These are phyloP conservation scores for Sisymbrium altissimum DNA, from an alignment of 345 rosid species.

Conservation along the genomic window DNA sequence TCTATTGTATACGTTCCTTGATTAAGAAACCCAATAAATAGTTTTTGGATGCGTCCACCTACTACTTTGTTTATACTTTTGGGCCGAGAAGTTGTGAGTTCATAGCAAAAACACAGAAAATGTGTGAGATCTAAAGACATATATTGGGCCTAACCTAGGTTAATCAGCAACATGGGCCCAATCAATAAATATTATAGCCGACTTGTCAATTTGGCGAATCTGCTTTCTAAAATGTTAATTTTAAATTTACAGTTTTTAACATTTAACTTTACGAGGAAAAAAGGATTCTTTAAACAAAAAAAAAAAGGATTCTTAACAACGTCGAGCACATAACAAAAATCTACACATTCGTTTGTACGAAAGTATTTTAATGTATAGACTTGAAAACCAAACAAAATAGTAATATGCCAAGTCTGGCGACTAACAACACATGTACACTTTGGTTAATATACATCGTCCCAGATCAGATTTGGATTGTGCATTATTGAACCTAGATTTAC, in stretches of 20 bases:
- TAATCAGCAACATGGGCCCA: neutral
- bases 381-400: neutral
- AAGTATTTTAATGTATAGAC: neutral
- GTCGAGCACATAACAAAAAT: too few relatives aligned
- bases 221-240: neutral
- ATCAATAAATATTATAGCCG: neutral
- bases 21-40: neutral
- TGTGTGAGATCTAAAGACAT: neutral
- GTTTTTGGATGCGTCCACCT: neutral
- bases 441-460: neutral
- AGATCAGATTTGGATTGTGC: neutral
- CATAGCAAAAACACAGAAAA: neutral
- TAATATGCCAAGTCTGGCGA: neutral
- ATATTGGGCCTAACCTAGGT: slow-evolving; percentile 5
- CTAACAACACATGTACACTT: neutral
- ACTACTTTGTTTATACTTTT: neutral
- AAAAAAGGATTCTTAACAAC: neutral
- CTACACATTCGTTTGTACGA: neutral
- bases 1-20: neutral
- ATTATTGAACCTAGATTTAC: neutral
- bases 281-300: neutral
- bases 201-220: neutral
- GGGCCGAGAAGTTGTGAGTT: neutral
- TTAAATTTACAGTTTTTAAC: neutral
- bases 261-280: neutral